phyloP scores from a whole-genome alignment of 257 asterid species.

The Scutellaria minor region DNA sequence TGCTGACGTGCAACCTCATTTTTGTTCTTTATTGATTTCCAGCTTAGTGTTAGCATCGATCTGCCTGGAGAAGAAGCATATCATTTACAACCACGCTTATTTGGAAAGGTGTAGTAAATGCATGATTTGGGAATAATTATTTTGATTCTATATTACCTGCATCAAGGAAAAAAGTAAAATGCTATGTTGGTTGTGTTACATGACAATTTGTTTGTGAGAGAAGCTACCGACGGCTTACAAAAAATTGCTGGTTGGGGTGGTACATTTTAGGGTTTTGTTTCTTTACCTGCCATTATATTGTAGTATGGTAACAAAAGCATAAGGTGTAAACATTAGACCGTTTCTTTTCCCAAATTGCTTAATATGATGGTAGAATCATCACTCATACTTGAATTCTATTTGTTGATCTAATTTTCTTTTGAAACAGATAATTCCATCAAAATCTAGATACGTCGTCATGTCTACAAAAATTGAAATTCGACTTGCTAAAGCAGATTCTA shows the following conservation, averaged over 20 bases:
- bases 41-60: slow-evolving; percentile 84
- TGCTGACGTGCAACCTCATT: slow-evolving; percentile 2
- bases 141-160: neutral
- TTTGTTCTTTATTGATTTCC: slow-evolving; percentile 40
- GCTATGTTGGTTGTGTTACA: slow-evolving; percentile 3
- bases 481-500: slow-evolving; percentile 77
- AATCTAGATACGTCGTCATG: slow-evolving; percentile 67
- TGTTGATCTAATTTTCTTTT: slow-evolving; percentile 25
- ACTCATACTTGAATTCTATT: neutral
- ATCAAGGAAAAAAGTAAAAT: neutral
- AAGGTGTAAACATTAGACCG: neutral
- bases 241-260: slow-evolving; percentile 3
- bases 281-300: no score
- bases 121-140: slow-evolving; percentile 4
- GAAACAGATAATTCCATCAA: slow-evolving; percentile 75
- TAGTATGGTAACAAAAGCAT: neutral
- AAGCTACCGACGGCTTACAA: neutral
- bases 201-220: neutral
- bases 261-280: neutral
- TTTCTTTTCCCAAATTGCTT: neutral
- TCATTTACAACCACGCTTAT: slow-evolving; percentile 79
- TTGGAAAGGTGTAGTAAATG: slow-evolving; percentile 62
- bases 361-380: neutral
- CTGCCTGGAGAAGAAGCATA: slow-evolving; percentile 79
- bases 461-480: slow-evolving; percentile 87